Base-by-base conservation (phyloP, 805 yeast species). In the Komagataella mondaviorum region DNA sequence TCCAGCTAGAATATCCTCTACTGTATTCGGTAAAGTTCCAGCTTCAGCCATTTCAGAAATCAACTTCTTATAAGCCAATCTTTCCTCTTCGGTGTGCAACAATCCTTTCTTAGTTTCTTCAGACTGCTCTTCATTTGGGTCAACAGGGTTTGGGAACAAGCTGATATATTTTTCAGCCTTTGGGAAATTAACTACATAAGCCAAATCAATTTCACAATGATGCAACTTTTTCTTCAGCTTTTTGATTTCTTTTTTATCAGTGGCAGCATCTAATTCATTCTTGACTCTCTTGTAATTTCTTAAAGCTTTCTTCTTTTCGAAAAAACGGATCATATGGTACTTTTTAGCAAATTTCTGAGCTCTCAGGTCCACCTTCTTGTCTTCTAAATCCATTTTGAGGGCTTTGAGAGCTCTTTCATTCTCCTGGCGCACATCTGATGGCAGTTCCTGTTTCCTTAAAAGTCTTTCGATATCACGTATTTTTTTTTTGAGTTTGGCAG, bases 311-410 rank as follows among this genome's bases (percentile, higher is more conserved):
- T 88, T 88, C 61, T 76, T 80, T 65, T 90, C 98, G 55, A 93
- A 88, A 63, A 93, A 93, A 57, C 91, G 77, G 49, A 93, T 88
- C 90, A 88, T 89, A 63, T 88, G 96, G 64, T 93, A 93, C 67
- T 83, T 86, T 57, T 81, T 76, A 10, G 88, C 71, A 64, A 59
- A 65, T 23, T 59, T 68, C 55, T 69, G 71, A 1, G 75, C 71
- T 56, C 68, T 71, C 48, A 71, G 62, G 46, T 66, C 65, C 46
- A 61, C 52, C 52, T 71, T 71, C 22, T 68, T 69, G 48, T 68
- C 68, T 39, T 68, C 69, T 47, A 78, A 64, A 56, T 78, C 81
- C 8, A 68, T 62, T 24, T 68, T 62, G 47, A 78, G 66, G 2
- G 78, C 78, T 53, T 72, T 70, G 52, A 78, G 65, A 17, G 71